Base-by-base conservation (phyloP, 495 filamentous ascomycete genomes). In the Lentithecium fluviatile region DNA sequence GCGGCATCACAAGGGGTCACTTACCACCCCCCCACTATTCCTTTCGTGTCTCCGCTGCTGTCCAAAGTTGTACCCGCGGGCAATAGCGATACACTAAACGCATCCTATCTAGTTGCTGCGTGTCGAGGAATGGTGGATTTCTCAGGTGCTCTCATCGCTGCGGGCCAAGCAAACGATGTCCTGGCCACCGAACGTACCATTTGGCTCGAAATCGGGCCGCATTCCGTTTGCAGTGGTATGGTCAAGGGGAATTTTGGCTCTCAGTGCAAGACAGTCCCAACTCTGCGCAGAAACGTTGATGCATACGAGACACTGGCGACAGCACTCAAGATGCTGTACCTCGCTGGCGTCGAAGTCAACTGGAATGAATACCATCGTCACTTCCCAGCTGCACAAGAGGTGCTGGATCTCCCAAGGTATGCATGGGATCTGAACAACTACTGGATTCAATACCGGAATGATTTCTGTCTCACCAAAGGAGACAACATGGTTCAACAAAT, bases 331-430 rank as follows among this genome's bases (percentile, higher is more conserved):
- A 75, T 81, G 6, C 76, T 94, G 6, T 83, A 92, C 69, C 68
- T 77, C 15, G 78, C 77, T 15, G 89, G 91, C 8, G 66, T 88
- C 42, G 82, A 87, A 24, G 71, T 94, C 58, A 74, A 84, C 71
- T 96, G 89, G 87, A 84, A 83, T 60, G 89, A 91, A 70, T 90
- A 85, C 68, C 88, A 92, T 73, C 79, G 82, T 20, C 85, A 89
- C 69, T 93, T 89, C 68, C 71, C 71, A 45, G 62, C 76, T 7
- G 80, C 76, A 19, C 82, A 84, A 37, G 77, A 82, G 34, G 78
- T 91, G 12, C 73, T 94, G 0, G 74, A 81, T 15, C 80, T 94
- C 1, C 90, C 90, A 19, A 73, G 81, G 2, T 95, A 95, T 67
- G 82, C 80, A 8, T 95, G 86, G 75, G 88, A 94, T 58, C 73